Conservation (phyloP, 768 basidiomycete species). For the Albatrellus ellisii region DNA sequence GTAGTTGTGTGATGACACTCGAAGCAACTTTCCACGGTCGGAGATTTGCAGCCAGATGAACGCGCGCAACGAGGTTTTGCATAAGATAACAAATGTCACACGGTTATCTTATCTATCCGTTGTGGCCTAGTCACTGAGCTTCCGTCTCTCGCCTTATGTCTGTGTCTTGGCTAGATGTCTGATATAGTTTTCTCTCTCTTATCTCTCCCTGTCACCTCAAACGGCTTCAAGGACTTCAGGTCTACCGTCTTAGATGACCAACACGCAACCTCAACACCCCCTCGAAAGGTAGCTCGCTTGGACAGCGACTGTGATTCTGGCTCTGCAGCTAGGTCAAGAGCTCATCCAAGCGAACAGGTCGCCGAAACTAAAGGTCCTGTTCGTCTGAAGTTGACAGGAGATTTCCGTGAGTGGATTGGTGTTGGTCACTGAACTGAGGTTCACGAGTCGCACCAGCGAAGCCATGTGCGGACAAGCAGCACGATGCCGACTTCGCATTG, state of each 20-base stretch:
- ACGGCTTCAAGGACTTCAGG: constrained; percentile 33
- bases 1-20: too few species aligned
- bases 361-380: constrained; percentile 23
- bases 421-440: background rate
- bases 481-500: constrained; percentile 18
- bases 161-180: constrained; percentile 2
- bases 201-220: constrained; percentile 16
- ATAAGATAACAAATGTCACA: too few species aligned
- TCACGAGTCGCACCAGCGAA: constrained; percentile 9
- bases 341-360: constrained; percentile 9
- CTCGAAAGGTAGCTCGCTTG: constrained; percentile 56
- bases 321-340: constrained; percentile 42
- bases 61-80: too few species aligned
- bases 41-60: too few species aligned
- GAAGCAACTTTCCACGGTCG: too few species aligned
- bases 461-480: constrained; percentile 1
- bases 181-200: constrained; percentile 10
- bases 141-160: background rate
- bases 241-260: constrained; percentile 24
- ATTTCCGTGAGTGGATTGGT: constrained; percentile 18
- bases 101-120: too few species aligned
- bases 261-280: constrained; percentile 44
- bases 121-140: background rate
- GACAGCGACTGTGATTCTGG: constrained; percentile 54
- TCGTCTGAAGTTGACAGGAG: constrained; percentile 34